Evolutionary conservation across 169 alveolate genomes (phyloP).

Genomic region (Perkinsus olseni): DNA sequence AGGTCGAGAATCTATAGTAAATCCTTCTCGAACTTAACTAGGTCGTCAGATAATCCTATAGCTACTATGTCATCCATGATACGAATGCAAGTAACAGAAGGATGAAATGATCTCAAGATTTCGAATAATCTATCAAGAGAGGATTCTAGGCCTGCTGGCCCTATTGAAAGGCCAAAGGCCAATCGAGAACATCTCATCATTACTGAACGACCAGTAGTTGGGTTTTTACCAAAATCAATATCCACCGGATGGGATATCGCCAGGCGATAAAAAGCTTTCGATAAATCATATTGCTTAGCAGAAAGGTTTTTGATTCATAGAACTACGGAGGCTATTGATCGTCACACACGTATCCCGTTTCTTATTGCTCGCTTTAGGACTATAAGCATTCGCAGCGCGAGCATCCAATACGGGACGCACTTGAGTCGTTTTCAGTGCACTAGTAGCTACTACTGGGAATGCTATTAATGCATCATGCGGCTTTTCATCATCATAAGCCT

Average conservation of each 20-base stretch:
- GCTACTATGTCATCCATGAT: background rate
- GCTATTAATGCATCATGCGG: background rate
- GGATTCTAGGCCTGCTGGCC: background rate
- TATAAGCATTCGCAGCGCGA: background rate
- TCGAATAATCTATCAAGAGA: background rate
- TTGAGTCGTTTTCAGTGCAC: background rate
- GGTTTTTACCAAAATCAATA: background rate
- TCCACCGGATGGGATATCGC: background rate
- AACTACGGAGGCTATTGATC: background rate
- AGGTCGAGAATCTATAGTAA: background rate
- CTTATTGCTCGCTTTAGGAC: background rate
- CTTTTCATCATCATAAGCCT: background rate
- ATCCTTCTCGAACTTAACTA: background rate
- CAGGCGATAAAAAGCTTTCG: background rate
- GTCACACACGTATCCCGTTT: background rate
- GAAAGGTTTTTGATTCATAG: background rate
- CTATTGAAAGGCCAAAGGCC: background rate
- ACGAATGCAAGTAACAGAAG: background rate
- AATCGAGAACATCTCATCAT: background rate
- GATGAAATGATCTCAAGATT: background rate
- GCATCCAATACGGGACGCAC: background rate
- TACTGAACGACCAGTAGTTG: background rate
- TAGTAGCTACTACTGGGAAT: background rate
- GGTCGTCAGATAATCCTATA: background rate
- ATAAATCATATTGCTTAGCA: background rate